Evolutionary conservation across 345 rosid genomes (phyloP), one percentile per base, ranked within the genome.

Genomic region (Citrus reticulata): DNA sequence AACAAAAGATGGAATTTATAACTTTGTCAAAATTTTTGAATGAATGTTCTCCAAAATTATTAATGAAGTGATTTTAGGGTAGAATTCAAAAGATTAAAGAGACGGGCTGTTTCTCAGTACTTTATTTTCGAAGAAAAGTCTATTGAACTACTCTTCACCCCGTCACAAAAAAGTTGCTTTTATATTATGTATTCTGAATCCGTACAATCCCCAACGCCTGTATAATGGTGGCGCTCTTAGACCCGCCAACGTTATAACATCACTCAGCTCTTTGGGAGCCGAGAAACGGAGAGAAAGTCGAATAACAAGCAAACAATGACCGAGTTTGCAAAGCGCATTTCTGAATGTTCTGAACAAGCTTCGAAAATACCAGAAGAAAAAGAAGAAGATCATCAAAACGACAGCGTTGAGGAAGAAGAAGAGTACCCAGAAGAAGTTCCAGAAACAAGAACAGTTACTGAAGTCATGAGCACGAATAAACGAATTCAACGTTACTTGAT

Each of bases 401-500:
- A 57, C 61, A 22, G 25, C 25, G 24, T 30, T 51, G 83, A 32
- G 58, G 84, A 79, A 34, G 83, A 55, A 64, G 81, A 85, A 35
- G 77, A 83, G 1, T 29, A 27, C 32, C 16, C 32, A 40, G 63
- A 69, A 61, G 71, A 74, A 78, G 67, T 6, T 10, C 16, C 67
- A 13, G 87, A 81, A 76, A 60, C 75, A 22, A 79, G 51, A 66
- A 40, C 20, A 9, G 81, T 78, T 25, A 80, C 74, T 74, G 76
- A 78, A 40, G 42, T 84, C 30, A 87, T 87, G 95, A 83, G 70
- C 83, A 81, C 81, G 29, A 92, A 86, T 80, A 89, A 90, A 60
- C 81, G 91, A 79, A 16, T 83, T 68, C 99, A 93, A 74, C 93
- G 99, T 55, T 95, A 95, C 81, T 84, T 95, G 85, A 79, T 95